phyloP scores from a whole-genome alignment of 1,139 yeast species.

The Suzukiozyma palmioleophila region DNA sequence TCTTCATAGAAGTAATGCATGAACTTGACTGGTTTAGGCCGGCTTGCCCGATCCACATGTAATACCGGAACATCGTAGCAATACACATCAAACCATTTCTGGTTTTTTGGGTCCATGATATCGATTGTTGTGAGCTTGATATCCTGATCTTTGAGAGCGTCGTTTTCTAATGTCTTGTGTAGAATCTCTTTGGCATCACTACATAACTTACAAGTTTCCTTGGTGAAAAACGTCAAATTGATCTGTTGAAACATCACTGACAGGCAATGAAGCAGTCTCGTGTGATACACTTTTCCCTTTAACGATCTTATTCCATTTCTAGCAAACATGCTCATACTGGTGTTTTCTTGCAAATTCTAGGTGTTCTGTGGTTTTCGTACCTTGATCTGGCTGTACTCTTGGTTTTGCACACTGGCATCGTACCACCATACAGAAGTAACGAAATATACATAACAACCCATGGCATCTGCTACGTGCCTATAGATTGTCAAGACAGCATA shows the following conservation, averaged over 20 bases:
- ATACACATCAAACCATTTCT: constrained; percentile 74
- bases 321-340: no score
- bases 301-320: no score
- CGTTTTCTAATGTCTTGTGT: constrained; percentile 32
- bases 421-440: no score
- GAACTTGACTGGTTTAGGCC: constrained; percentile 50
- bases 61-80: constrained; percentile 90
- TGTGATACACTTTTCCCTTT: no score
- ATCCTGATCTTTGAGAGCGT: constrained; percentile 16
- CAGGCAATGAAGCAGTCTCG: background rate
- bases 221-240: constrained; percentile 65
- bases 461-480: no score
- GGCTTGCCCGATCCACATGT: constrained; percentile 55
- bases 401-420: no score
- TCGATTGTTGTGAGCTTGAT: constrained; percentile 51
- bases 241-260: background rate
- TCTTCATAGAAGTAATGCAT: constrained; percentile 72
- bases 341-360: no score
- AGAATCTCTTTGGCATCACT: constrained; percentile 61
- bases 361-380: no score
- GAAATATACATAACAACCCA: no score
- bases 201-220: constrained; percentile 77
- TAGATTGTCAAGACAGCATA: no score
- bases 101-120: constrained; percentile 63
- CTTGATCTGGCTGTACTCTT: no score